A percentile compares a stretch with the other conserved stretches of the same genome.
These are phyloP conservation scores for Plasmodium vivax DNA, from an alignment of 169 alveolate species.

Conservation along the genomic window DNA sequence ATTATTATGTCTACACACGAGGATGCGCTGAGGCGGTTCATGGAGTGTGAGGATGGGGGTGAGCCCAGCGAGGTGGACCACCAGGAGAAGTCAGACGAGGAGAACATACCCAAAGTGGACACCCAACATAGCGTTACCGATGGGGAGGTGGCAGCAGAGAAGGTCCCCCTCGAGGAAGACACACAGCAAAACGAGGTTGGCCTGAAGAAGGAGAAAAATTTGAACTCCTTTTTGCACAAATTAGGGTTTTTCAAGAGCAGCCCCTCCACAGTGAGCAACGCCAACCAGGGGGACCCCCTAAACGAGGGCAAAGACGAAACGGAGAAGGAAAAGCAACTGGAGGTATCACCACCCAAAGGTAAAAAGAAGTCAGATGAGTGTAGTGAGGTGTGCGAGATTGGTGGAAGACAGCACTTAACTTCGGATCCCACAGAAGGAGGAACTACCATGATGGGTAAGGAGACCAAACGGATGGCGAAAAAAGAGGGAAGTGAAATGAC, in stretches of 20 bases:
- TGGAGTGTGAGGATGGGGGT: constrained; percentile 52
- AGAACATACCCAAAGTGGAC: neutral
- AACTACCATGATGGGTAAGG: neutral
- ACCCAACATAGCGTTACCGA: neutral
- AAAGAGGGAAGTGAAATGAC: neutral
- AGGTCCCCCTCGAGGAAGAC: neutral
- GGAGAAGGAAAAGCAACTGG: neutral
- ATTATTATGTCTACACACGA: constrained; percentile 65
- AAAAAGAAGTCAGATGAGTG: neutral
- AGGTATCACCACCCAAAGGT: neutral
- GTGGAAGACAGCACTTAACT: neutral
- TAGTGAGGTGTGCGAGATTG: neutral
- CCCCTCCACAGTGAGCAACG: neutral
- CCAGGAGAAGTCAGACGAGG: neutral
- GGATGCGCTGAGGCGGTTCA: constrained; percentile 27
- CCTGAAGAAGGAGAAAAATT: constrained; percentile 26
- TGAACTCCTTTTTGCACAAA: constrained; percentile 54
- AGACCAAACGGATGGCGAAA: neutral
- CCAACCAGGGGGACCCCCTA: neutral
- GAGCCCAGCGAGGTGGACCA: neutral
- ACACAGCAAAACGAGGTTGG: neutral
- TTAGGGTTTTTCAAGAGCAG: constrained; percentile 48
- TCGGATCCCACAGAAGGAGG: neutral
- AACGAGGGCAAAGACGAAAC: neutral
- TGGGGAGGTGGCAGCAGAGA: neutral